Evolutionary conservation across 805 yeast species (phyloP), one percentile per base, ranked within the genome.

Genomic region (Ogataea parapolymorpha): DNA sequence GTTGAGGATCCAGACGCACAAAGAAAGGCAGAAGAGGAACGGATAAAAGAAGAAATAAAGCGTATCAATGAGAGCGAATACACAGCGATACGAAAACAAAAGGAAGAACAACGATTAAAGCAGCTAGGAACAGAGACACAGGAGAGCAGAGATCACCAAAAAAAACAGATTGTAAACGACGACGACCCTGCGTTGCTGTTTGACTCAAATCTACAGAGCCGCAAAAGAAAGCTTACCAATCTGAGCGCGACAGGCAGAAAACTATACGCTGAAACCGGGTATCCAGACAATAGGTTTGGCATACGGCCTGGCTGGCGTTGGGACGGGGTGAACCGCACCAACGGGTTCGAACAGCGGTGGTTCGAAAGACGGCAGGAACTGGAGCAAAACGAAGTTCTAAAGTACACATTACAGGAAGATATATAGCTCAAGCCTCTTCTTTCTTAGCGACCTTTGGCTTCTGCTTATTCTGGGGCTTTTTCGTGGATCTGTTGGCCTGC

Each of bases 291-390:
- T 56, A 66, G 98, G 42, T 90, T 86, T 61, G 74, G 74, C 2
- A 80, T 90, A 11, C 63, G 66, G 4, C 95, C 96, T 0, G 96
- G 97, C 0, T 68, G 70, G 49, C 68, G 86, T 42, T 90, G 98
- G 98, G 95, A 86, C 61, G 97, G 97, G 0, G 80, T 90, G 2
- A 90, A 87, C 62, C 66, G 98, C 44, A 80, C 95, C 0, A 90
- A 83, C 56, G 96, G 96, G 3, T 90, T 85, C 62, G 98, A 90
- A 57, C 67, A 65, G 35, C 67, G 72, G 40, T 74, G 85, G 70
- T 70, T 85, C 48, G 68, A 60, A 32, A 68, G 56, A 51, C 70
- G 63, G 41, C 58, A 59, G 11, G 71, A 71, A 26, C 24, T 54
- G 5, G 57, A 63, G 33, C 66, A 68, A 39, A 44, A 47, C 6